Percentiles rank a stretch among this genome's conserved stretches.
phyloP scores from a whole-genome alignment of 257 asterid species.

The Jaltomata sinuosa region DNA sequence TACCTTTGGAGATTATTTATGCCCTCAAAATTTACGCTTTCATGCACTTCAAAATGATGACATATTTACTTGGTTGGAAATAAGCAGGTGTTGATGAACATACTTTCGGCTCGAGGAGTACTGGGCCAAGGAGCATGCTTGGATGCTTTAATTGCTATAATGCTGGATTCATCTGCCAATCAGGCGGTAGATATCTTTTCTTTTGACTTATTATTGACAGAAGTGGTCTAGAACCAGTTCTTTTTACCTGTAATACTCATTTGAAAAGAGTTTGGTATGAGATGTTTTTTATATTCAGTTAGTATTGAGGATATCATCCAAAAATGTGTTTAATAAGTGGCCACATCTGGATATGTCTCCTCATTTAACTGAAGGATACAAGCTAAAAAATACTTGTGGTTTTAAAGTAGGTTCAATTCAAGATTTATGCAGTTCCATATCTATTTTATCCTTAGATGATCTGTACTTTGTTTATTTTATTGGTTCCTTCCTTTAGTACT shows the following conservation, averaged over 20 bases:
- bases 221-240: neutral
- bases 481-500: neutral
- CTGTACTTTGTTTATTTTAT: neutral
- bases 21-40: neutral
- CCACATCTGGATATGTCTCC: neutral
- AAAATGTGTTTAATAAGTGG: neutral
- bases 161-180: constrained; percentile 93
- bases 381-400: neutral
- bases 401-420: neutral
- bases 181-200: constrained; percentile 51
- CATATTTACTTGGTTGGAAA: constrained; percentile 6
- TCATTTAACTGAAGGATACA: neutral
- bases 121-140: constrained; percentile 94
- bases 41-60: constrained; percentile 1
- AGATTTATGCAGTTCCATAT: neutral
- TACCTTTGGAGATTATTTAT: neutral
- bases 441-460: neutral
- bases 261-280: neutral
- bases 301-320: neutral
- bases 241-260: neutral
- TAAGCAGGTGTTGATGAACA: constrained; percentile 76
- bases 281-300: neutral
- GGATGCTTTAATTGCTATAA: constrained; percentile 74
- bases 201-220: neutral
- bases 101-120: constrained; percentile 72